Evolutionary conservation across 2,329 filamentous ascomycete species (phyloP).

Genomic region (Fusarium falciforme): DNA sequence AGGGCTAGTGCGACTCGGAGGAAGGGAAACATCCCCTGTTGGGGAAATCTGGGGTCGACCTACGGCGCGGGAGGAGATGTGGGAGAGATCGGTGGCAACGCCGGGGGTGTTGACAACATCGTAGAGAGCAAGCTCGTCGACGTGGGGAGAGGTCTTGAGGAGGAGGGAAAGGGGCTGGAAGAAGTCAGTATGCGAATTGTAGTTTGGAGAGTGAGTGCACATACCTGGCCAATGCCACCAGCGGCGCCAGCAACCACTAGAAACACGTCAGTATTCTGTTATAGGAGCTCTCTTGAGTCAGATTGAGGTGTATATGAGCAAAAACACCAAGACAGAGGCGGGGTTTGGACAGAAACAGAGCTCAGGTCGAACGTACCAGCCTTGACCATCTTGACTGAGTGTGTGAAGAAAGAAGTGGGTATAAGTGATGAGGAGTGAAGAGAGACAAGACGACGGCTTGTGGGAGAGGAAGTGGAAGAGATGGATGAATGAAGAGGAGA

Average conservation of each 20-base stretch:
- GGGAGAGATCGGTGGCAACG: conserved; percentile 94
- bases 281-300: neutral
- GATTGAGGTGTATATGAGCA: neutral
- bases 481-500: conserved; percentile 15
- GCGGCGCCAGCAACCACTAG: conserved; percentile 91
- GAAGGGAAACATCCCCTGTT: conserved; percentile 32
- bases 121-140: conserved; percentile 95
- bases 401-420: conserved; percentile 24
- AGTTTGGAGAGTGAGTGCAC: conserved; percentile 38
- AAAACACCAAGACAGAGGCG: conserved; percentile 31
- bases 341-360: conserved; percentile 36
- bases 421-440: conserved; percentile 11
- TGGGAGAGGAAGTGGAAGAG: conserved; percentile 5
- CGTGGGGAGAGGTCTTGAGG: conserved; percentile 87
- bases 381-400: conserved; percentile 66
- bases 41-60: conserved; percentile 45
- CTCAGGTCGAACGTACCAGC: conserved; percentile 60
- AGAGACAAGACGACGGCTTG: neutral
- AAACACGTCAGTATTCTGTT: conserved; percentile 17
- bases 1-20: conserved; percentile 36
- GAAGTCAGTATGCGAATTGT: conserved; percentile 38
- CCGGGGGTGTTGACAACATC: conserved; percentile 99
- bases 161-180: conserved; percentile 91
- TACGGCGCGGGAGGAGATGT: conserved; percentile 92
- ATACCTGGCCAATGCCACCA: conserved; percentile 97